Base-by-base conservation (phyloP, 2,329 filamentous ascomycete species). In the Aspergillus aculeatus region DNA sequence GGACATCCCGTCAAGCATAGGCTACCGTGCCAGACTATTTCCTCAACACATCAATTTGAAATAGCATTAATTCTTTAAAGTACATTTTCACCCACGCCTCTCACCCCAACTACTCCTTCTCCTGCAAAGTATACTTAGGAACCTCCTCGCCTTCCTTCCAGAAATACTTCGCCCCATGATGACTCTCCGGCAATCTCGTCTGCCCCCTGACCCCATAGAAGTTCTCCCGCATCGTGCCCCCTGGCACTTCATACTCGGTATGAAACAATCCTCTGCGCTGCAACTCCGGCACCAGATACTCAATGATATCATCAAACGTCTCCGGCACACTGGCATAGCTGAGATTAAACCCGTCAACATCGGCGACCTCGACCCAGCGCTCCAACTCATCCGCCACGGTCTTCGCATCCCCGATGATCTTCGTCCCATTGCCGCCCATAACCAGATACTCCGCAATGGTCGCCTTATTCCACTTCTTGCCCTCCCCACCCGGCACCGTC, bases 401-500 rank as follows among this genome's bases (percentile, higher is more conserved):
- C 61, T 70, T 64, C 9, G 71, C 67, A 35, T 73, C 75, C 3
- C 75, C 75, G 50, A 77, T 68, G 2, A 74, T 67, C 60, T 75
- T 75, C 19, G 71, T 66, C 12, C 73, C 72, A 59, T 73, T 74
- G 0, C 74, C 74, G 0, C 73, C 74, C 0, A 77, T 60, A 4
- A 66, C 64, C 44, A 77, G 52, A 50, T 75, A 73, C 47, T 77
- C 70, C 0, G 72, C 66, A 54, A 77, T 75, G 0, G 71, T 68
- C 38, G 63, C 68, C 67, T 75, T 75, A 41, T 73, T 72, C 74
- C 74, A 77, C 60, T 77, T 78, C 51, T 73, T 64, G 0, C 72
- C 74, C 32, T 76, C 69, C 0, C 72, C 75, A 0, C 77, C 77
- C 0, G 77, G 77, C 0, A 79, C 76, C 0, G 77, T 79, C 14